Base-by-base conservation (phyloP, 2,329 filamentous ascomycete genomes). In the Nigrospora oryzae region DNA sequence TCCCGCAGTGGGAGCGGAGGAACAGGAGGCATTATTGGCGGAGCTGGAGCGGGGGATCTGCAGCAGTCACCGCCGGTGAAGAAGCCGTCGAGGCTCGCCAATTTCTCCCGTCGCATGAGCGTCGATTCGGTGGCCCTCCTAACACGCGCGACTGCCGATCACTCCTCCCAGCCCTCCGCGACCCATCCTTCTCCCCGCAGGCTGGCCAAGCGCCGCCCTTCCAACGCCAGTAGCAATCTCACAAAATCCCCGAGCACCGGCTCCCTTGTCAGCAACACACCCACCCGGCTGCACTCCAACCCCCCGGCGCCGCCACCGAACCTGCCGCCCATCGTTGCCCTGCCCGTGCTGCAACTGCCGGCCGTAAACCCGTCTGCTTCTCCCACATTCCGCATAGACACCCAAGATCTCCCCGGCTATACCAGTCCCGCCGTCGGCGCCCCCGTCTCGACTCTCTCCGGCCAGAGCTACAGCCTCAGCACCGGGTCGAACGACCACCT, bases 101-200 rank as follows among this genome's bases (percentile, higher is more conserved):
- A 60, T 46, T 64, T 65, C 51, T 63, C 64, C 35, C 65, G 66
- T 41, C 69, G 67, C 46, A 61, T 70, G 55, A 74, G 70, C 54
- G 56, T 68, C 44, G 71, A 73, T 53, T 66, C 67, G 31, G 54
- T 64, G 23, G 62, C 58, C 33, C 46, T 61, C 46, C 44, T 59
- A 46, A 54, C 60, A 45, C 36, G 23, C 17, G 42, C 34, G 45
- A 42, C 32, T 39, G 46, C 45, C 19, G 35, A 8, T 42, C 46
- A 33, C 6, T 33, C 48, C 12, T 43, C 51, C 14, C 48, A 44
- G 4, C 49, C 47, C 45, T 46, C 54, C 19, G 5, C 46, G n/a
- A 42, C 14, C 28, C 34, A 40, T 30, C 31, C 46, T 13, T 55
- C 58, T 36, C 51, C 58, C 23, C 53, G 54, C 17, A 60, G 55